Base-by-base conservation (phyloP, 306 rosid species). In the Astragalus glycyphyllos region DNA sequence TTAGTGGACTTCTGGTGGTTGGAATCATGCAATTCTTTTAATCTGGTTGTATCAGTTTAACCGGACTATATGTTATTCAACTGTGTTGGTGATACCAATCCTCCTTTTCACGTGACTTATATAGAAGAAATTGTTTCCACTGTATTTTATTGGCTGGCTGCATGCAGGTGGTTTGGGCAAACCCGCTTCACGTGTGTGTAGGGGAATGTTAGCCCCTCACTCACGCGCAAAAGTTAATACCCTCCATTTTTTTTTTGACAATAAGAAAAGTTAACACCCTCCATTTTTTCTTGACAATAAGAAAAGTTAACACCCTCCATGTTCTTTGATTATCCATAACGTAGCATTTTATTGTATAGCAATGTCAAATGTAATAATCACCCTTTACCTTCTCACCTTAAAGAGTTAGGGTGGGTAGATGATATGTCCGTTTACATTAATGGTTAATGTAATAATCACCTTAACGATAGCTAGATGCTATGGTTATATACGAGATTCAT, bases 1-100 rank as follows among this genome's bases (percentile, higher is more conserved):
- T 64, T 74, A 54, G 23, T 55, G 46, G 15, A 29, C 26, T 38
- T 72, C 51, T 34, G 60, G 62, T 44, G 60, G 71, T 45, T 51
- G 63, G 67, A 68, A 51, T 50, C 26, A 46, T 32, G 66, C 45
- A 54, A 44, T 7, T 42, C 15, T 58, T 60, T 4, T 68, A 9
- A 49, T 14, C 49, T 14, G 47, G 42, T 56, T 14, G 10, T 71
- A 10, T 45, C 63, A 32, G 50, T 55, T 44, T 62, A 20, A 37
- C 15, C 55, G 16, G n/a, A 34, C 53, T 44, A 77, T 62, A 50
- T 7, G 9, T 47, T 32, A 32, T 42, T 40, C 13, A 37, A 65
- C n/a, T 53, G 57, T 45, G 42, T 8, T 46, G 26, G 34, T n/a
- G 40, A 55, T 57, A 65, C 41, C 47, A 47, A 14, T 78, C 13